Evolutionary conservation across 2,329 filamentous ascomycete species (phyloP), one percentile per base, ranked within the genome.

Genomic region (Parascedosporium putredinis): DNA sequence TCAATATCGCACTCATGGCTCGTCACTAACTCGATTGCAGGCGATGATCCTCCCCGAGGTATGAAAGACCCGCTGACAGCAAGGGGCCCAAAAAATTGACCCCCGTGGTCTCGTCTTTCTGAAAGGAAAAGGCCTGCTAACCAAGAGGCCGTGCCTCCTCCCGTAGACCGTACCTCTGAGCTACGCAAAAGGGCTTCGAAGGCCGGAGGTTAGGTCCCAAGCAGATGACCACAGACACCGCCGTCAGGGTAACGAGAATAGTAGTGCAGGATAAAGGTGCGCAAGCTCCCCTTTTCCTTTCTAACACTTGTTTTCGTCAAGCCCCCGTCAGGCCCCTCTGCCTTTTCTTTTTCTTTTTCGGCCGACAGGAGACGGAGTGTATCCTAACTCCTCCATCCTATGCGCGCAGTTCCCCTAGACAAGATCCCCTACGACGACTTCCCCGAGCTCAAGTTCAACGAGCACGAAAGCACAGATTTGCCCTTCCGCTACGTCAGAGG

Each of bases 201-300:
- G 89, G 91, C 51, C 82, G 93, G 49, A 78, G 93, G 51, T 74
- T 98, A 25, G 93, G 93, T 0, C 88, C 91, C 6, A 84, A 90
- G 58, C 93, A 98, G 67, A 96, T 98, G 91, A 97, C 93, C 3
- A 98, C 93, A 4, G 93, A 98, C 64, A 98, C 93, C 18, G 93
- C 93, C 4, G 93, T 96, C 47, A 79, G 93, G 56, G 91, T 96
- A 42, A 97, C 93, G 27, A 80, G 93, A 56, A 84, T 94, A 58
- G 86, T 97, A 5, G 82, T 90, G 9, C 86, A 95, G 60, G 80
- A 90, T 56, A 85, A 85, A 70, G 78, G 90, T 94, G 67, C 55
- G 77, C 62, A 46, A 31, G 22, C 7, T 8, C 36, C 36, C 36
- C 44, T 8, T 16, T 10, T 46, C 10, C 44, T 5, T 7, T 46